These are phyloP conservation scores for Astrocystis sublimbata DNA, from an alignment of 495 filamentous ascomycete genomes.

Conservation along the genomic window DNA sequence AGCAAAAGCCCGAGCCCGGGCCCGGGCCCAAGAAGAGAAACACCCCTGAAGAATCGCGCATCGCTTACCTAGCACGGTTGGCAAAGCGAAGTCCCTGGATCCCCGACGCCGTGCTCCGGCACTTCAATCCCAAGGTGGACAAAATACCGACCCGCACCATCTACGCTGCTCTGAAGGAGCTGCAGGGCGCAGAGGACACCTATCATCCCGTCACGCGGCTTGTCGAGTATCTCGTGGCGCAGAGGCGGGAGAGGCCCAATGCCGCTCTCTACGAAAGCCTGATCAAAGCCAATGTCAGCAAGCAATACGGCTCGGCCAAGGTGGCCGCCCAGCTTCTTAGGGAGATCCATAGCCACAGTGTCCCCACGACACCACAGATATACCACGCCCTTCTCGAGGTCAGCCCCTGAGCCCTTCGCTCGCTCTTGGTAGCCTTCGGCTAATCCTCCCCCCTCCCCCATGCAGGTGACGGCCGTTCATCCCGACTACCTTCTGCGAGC, in stretches of 20 bases:
- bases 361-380: constrained; percentile 62
- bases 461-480: constrained; percentile 73
- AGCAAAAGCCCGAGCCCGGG: no score
- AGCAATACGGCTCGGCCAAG: constrained; percentile 60
- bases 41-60: constrained; percentile 16
- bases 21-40: background rate
- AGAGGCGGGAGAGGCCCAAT: constrained; percentile 63
- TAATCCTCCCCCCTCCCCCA: constrained; percentile 20
- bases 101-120: constrained; percentile 21
- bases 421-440: constrained; percentile 2
- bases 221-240: constrained; percentile 60
- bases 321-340: constrained; percentile 59
- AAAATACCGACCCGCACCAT: constrained; percentile 37
- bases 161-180: constrained; percentile 48
- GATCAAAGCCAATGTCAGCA: constrained; percentile 68
- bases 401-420: constrained; percentile 19
- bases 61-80: constrained; percentile 25
- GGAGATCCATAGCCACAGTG: constrained; percentile 65
- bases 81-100: constrained; percentile 31
- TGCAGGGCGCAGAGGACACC: constrained; percentile 31
- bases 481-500: constrained; percentile 78
- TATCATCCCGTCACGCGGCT: constrained; percentile 39
- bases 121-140: constrained; percentile 23
- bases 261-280: constrained; percentile 69
- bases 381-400: constrained; percentile 76